These are phyloP conservation scores for Solanum peruvianum DNA, from an alignment of 257 asterid genomes.

Conservation along the genomic window DNA sequence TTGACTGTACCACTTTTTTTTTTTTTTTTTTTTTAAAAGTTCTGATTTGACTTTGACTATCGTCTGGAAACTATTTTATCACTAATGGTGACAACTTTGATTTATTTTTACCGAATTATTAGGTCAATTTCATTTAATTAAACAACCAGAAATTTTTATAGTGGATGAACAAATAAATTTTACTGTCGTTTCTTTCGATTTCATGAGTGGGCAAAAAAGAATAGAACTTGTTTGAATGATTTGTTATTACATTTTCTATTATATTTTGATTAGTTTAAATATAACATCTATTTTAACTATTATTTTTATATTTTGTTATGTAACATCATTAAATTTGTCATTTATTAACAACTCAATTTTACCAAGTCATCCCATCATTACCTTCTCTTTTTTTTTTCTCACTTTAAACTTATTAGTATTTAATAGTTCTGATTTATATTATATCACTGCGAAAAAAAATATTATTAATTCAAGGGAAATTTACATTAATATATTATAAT, in stretches of 20 bases:
- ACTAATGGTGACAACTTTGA: not conserved
- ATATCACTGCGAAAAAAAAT: not conserved
- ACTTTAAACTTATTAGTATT: not conserved
- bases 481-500: no score
- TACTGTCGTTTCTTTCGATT: not conserved
- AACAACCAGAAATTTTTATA: not conserved
- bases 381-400: not conserved
- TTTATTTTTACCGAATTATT: not conserved
- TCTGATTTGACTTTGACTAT: not conserved
- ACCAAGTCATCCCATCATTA: not conserved
- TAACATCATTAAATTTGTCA: not conserved
- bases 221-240: not conserved
- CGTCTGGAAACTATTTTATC: not conserved
- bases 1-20: not conserved
- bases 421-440: not conserved
- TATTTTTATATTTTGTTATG: not conserved
- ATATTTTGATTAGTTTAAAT: not conserved
- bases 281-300: not conserved
- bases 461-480: no score
- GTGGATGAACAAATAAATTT: slow-evolving; percentile 7
- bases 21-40: no score
- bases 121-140: not conserved
- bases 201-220: slow-evolving; percentile 3
- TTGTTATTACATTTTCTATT: not conserved
- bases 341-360: not conserved